Conservation (phyloP, 495 filamentous ascomycete species). For the Aspergillus nanangensis region DNA sequence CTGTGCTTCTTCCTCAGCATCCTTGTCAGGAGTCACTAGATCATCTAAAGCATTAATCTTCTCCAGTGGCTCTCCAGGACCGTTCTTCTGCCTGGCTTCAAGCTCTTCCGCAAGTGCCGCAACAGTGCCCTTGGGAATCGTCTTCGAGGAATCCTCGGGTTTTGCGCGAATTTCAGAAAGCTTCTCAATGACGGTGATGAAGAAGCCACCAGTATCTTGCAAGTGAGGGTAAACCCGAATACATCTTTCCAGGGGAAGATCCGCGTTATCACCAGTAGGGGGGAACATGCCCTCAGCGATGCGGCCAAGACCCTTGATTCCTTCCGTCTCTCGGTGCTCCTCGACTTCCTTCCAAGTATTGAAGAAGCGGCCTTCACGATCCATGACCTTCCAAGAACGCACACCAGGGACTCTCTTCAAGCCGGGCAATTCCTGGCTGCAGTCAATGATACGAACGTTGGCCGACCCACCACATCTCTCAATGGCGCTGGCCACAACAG, state of each 20-base stretch:
- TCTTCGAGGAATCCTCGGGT: slow-evolving; percentile 63
- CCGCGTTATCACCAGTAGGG: slow-evolving; percentile 48
- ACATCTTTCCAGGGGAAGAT: slow-evolving; percentile 80
- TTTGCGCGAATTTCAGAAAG: slow-evolving; percentile 78
- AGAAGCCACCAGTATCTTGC: slow-evolving; percentile 96
- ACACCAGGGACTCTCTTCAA: slow-evolving; percentile 73
- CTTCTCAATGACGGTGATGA: slow-evolving; percentile 94
- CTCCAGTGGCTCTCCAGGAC: slow-evolving; percentile 30
- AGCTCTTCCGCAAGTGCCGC: slow-evolving; percentile 53
- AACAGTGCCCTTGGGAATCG: slow-evolving; percentile 46
- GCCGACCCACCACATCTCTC: slow-evolving; percentile 80
- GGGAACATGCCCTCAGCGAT: slow-evolving; percentile 83
- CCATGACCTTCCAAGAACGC: slow-evolving; percentile 80
- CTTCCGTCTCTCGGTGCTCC: slow-evolving; percentile 53
- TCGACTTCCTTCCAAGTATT: slow-evolving; percentile 70
- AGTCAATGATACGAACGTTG: slow-evolving; percentile 81
- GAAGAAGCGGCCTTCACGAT: slow-evolving; percentile 73
- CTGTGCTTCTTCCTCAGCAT: slow-evolving; percentile 29
- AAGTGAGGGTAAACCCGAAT: slow-evolving; percentile 92
- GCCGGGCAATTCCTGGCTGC: slow-evolving; percentile 66
- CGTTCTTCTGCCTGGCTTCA: slow-evolving; percentile 41
- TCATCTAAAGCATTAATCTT: slow-evolving; percentile 50
- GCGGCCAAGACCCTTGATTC: slow-evolving; percentile 53
- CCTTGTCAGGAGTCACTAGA: slow-evolving; percentile 32
- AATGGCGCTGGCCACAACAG: slow-evolving; percentile 82